Evolutionary conservation across 2,329 filamentous ascomycete genomes (phyloP), one percentile per base, ranked within the genome.

Genomic region (Apiospora arundinis): DNA sequence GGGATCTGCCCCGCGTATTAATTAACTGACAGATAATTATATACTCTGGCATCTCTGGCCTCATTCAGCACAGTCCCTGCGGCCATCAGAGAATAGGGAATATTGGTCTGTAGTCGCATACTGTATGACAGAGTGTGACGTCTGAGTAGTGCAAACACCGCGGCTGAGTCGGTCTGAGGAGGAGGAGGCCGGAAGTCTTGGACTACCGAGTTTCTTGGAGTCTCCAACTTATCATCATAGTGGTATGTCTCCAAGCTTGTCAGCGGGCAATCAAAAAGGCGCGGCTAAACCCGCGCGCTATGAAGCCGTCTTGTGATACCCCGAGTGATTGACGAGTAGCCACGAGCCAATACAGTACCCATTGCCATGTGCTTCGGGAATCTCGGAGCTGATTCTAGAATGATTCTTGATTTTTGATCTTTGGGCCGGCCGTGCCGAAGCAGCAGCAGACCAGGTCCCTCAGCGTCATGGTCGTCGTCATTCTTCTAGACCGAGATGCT

Each of bases 261-360:
- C 32, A 21, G 40, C 28, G 56, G 32, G 52, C 25, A 63, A 63
- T 63, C 18, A 63, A 63, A 63, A 63, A 63, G 56, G 9, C 56
- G 32, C 56, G 56, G 56, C 56, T 63, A 63, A 63, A 63, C 32
- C 56, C 56, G 52, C 28, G 28, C 52, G 56, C 56, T 40, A 63
- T 63, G 56, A 40, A 23, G 21, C 32, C 56, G 32, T 63, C 56
- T 63, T 40, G 56, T 63, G 56, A 63, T 40, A 63, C 56, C 56
- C 56, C 56, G 56, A 63, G 40, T 40, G 56, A 63, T 32, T 63
- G n/a, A 40, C 16, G 56, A 40, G 18, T n/a, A 37, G 28, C 28
- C 52, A 60, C 52, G 18, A 28, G 52, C 37, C 28, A 16, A 60
- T 4, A 37, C 11, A 32, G 3, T 32, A 32, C 28, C 21, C 2